Base-by-base conservation (phyloP, 2,329 filamentous ascomycete genomes). In the Fusarium decemcellulare region DNA sequence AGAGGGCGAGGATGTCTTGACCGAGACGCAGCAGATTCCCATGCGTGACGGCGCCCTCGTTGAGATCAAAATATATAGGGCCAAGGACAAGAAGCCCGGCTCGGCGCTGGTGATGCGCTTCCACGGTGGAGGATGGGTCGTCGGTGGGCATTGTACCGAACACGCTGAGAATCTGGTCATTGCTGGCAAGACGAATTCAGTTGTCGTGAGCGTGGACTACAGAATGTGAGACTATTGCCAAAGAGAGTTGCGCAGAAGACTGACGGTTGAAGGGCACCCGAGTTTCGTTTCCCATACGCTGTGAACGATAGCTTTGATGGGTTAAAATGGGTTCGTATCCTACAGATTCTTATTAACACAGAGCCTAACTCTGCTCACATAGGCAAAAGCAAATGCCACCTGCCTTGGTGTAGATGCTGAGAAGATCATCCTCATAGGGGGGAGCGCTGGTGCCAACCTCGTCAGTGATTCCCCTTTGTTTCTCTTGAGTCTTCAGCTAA, bases 171-270 rank as follows among this genome's bases (percentile, higher is more conserved):
- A 78, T 51, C 57, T 79, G 42, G 72, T 80, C 36, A 73, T 78
- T 14, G 79, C 77, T 0, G 75, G 68, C 11, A 68, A 72, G 52
- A 75, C 74, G 23, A 73, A 78, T 27, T 77, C 79, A 1, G 77
- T 82, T 3, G 78, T 81, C 6, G 75, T 80, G 29, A 81, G 79
- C 44, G 75, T 82, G 6, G 77, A 78, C 46, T 82, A 81, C 53
- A 73, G 81, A 37, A 70, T 79, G 80, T 80, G 59, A 63, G 76
- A 67, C 46, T 29, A 34, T 37, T 27, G 14, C 23, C 6, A 6
- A 12, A 5, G 23, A 15, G 11, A 18, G 10, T 14, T 23, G 12
- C 23, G 30, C 9, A 5, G 11, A 23, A 27, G 12, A 29, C 61
- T 77, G n/a, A 76, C 43, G 44, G 2, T 10, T 34, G 16, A 46